These are phyloP conservation scores for Pyrenophora teres DNA, from an alignment of 2,329 filamentous ascomycete species.

Conservation along the genomic window DNA sequence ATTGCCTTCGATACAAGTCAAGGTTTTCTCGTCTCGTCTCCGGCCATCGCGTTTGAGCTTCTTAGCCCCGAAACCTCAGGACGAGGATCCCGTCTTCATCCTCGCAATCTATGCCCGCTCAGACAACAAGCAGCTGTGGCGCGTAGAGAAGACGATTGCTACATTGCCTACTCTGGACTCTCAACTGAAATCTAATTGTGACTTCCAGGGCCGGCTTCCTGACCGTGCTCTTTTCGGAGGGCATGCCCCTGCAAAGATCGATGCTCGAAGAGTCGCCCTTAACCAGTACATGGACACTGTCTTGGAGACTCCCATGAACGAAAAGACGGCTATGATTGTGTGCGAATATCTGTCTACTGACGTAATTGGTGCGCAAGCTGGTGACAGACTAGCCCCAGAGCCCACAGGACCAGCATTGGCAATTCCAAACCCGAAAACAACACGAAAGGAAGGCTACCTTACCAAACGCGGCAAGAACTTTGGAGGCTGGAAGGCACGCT, in stretches of 20 bases:
- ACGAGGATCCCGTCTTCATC: conserved; percentile 94
- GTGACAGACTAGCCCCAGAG: conserved; percentile 62
- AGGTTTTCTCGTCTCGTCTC: conserved; percentile 91
- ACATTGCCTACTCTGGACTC: conserved; percentile 83
- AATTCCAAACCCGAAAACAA: conserved; percentile 54
- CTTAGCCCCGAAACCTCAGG: conserved; percentile 75
- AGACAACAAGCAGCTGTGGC: conserved; percentile 81
- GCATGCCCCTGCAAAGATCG: conserved; percentile 90
- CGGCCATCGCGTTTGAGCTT: conserved; percentile 87
- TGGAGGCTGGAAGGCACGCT: conserved; percentile 93
- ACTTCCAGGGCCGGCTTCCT: conserved; percentile 76
- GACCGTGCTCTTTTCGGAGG: conserved; percentile 87
- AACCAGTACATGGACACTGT: conserved; percentile 86
- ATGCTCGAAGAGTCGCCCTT: conserved; percentile 79
- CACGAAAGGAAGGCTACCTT: conserved; percentile 83
- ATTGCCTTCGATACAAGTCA: conserved; percentile 81
- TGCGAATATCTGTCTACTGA: conserved; percentile 83
- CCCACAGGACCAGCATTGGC: conserved; percentile 49
- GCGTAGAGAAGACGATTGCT: conserved; percentile 86
- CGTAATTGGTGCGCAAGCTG: conserved; percentile 62
- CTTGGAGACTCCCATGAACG: conserved; percentile 80
- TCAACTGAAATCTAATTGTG: conserved; percentile 73
- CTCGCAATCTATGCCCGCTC: conserved; percentile 81
- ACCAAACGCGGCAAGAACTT: conserved; percentile 99
- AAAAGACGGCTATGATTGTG: conserved; percentile 74